Percentiles rank a stretch among this genome's conserved stretches.
Evolutionary conservation across 352 stramenopile genomes (phyloP).

Genomic region (Phytopythium vexans): DNA sequence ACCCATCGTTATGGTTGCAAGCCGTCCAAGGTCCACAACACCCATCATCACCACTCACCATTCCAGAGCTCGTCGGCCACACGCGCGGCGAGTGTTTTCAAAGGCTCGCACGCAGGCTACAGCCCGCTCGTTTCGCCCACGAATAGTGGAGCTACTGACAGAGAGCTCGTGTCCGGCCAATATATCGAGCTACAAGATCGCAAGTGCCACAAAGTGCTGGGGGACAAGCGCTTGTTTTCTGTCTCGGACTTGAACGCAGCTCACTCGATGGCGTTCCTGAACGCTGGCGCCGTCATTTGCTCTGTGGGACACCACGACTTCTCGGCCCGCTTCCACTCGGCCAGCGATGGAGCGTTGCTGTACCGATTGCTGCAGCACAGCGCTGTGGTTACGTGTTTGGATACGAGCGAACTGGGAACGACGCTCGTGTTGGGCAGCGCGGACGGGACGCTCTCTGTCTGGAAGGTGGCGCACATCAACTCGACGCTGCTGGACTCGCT

Average conservation of each 20-base stretch:
- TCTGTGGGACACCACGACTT: constrained; percentile 74
- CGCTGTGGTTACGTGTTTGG: constrained; percentile 64
- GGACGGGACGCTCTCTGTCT: constrained; percentile 78
- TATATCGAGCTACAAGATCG: constrained; percentile 66
- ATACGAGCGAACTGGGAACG: constrained; percentile 36
- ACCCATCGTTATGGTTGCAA: constrained; percentile 61
- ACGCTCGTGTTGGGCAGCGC: constrained; percentile 53
- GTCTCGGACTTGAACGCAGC: constrained; percentile 1
- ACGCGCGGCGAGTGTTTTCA: constrained; percentile 43
- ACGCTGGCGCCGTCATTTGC: constrained; percentile 51
- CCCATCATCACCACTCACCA: not conserved
- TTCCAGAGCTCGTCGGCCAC: constrained; percentile 23
- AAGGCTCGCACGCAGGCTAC: constrained; percentile 7
- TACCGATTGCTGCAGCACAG: constrained; percentile 75
- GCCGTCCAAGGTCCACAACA: constrained; percentile 45
- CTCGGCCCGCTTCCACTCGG: constrained; percentile 72
- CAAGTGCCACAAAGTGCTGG: constrained; percentile 57
- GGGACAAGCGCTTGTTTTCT: constrained; percentile 36
- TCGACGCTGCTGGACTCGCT: constrained; percentile 72
- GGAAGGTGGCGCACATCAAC: constrained; percentile 65
- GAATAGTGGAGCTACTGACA: constrained; percentile 10
- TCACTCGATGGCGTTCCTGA: constrained; percentile 42
- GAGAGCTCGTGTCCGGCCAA: constrained; percentile 10
- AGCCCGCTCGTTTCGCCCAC: constrained; percentile 3
- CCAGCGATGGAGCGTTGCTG: constrained; percentile 60